phyloP scores from a whole-genome alignment of 257 asterid genomes.

The Fraxinus americana region DNA sequence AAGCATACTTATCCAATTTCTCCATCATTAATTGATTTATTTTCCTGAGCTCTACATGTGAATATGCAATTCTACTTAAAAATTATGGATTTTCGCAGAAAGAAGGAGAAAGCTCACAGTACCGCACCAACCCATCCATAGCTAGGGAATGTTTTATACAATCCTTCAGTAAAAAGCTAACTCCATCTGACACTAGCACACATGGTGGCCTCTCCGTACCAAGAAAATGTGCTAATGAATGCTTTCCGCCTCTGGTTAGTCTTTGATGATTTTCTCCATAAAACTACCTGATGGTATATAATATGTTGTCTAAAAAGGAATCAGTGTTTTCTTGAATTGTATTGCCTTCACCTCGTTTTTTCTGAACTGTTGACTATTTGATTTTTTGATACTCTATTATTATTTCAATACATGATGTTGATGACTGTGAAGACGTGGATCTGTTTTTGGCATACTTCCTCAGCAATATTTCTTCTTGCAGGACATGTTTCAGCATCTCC shows the following conservation, averaged over 20 bases:
- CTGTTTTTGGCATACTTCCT: not conserved
- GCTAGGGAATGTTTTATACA: not conserved
- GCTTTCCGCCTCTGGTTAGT: slow-evolving; percentile 4
- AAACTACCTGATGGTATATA: not conserved
- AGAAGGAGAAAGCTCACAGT: not conserved
- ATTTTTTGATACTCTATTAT: not conserved
- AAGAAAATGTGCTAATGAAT: not conserved
- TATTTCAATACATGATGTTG: not conserved
- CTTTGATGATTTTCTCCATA: not conserved
- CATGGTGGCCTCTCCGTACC: slow-evolving; percentile 1
- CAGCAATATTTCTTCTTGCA: not conserved
- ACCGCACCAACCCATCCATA: no score
- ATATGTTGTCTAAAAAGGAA: not conserved
- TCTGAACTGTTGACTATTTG: not conserved
- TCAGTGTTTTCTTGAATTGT: not conserved
- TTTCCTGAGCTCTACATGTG: not conserved
- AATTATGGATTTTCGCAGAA: not conserved
- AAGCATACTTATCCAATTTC: not conserved
- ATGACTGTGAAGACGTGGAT: not conserved
- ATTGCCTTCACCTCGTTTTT: not conserved
- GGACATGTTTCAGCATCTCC: slow-evolving; percentile 15
- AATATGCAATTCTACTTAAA: not conserved
- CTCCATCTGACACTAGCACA: not conserved
- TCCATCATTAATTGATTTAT: not conserved
- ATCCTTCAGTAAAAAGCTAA: not conserved